Conservation (phyloP, 441 rosid species). For the Aquilaria agallochum region DNA sequence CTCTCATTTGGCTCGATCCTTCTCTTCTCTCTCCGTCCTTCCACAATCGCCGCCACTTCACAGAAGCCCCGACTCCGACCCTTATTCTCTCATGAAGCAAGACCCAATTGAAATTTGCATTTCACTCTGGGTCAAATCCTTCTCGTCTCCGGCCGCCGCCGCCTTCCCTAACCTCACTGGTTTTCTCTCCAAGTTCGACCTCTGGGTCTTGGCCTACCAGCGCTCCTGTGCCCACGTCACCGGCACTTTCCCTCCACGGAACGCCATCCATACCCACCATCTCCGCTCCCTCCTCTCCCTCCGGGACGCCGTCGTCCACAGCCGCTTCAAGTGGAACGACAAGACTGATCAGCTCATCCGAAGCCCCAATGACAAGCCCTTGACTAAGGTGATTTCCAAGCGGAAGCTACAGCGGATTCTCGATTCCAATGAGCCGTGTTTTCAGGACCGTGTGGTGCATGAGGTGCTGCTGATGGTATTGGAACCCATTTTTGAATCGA, state of each 20-base stretch:
- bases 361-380: conserved; percentile 57
- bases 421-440: conserved; percentile 55
- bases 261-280: conserved; percentile 54
- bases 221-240: conserved; percentile 76
- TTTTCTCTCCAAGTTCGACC: conserved; percentile 86
- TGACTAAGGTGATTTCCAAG: conserved; percentile 41
- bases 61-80: conserved; percentile 31
- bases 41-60: conserved; percentile 8
- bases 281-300: conserved; percentile 78
- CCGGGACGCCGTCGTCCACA: conserved; percentile 51
- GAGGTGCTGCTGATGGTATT: conserved; percentile 83
- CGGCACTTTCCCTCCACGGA: conserved; percentile 91
- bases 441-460: conserved; percentile 90
- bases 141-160: conserved; percentile 54
- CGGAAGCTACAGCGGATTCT: conserved; percentile 46
- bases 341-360: conserved; percentile 58
- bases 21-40: conserved; percentile 34
- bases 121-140: conserved; percentile 90
- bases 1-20: conserved; percentile 10
- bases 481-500: conserved; percentile 79
- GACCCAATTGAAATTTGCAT: conserved; percentile 78
- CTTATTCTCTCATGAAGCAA: conserved; percentile 62
- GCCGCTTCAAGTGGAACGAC: conserved; percentile 73
- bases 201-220: conserved; percentile 94
- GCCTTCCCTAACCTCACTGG: conserved; percentile 73